Percentiles rank a stretch among this genome's conserved stretches.
These are phyloP conservation scores for Tetrahymena elliotti DNA, from an alignment of 73 alveolate genomes.

Conservation along the genomic window DNA sequence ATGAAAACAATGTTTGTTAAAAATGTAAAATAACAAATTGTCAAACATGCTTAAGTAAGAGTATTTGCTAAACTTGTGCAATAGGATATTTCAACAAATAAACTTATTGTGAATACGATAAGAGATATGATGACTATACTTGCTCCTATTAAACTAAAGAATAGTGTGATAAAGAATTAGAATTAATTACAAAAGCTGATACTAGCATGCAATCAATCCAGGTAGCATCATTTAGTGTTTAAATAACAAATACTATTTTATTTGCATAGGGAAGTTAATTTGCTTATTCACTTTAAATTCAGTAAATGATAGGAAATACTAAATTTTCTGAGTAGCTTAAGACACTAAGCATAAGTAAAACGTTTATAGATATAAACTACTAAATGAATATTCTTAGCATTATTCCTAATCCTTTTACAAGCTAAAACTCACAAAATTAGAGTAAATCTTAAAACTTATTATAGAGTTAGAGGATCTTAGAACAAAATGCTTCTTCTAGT, in stretches of 20 bases:
- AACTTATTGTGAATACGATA: background rate
- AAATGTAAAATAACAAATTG: background rate
- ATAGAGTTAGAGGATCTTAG: background rate
- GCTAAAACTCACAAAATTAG: background rate
- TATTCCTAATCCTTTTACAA: background rate
- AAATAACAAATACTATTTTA: background rate
- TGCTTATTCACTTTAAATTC: background rate
- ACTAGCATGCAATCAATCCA: background rate
- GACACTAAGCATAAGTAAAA: background rate
- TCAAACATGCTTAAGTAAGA: background rate
- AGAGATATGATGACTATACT: background rate
- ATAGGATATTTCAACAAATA: background rate
- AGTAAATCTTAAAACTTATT: no score
- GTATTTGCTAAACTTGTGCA: background rate
- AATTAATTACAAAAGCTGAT: background rate
- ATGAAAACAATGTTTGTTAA: background rate
- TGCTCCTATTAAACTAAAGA: background rate
- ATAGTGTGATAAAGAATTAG: background rate
- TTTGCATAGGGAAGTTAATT: background rate
- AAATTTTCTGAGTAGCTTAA: background rate
- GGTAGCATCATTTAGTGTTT: background rate
- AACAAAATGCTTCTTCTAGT: background rate
- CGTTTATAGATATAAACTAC: background rate
- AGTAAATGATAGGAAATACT: background rate
- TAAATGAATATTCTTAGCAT: background rate